phyloP scores from a whole-genome alignment of 768 basidiomycete species.

The Cubamyces lactineus region DNA sequence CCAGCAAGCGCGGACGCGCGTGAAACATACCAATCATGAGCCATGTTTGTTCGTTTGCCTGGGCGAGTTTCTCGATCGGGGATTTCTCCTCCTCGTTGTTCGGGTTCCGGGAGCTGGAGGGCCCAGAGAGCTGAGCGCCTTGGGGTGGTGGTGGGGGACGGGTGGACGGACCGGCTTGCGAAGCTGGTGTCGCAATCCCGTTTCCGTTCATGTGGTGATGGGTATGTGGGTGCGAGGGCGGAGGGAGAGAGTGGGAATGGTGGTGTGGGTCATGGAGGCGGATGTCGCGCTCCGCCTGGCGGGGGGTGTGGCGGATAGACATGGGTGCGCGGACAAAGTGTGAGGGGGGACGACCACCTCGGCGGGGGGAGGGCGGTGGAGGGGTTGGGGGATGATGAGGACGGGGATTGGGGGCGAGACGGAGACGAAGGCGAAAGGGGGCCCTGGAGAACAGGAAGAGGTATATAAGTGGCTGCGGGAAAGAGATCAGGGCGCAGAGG shows the following conservation, averaged over 20 bases:
- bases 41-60: slow-evolving; percentile 95
- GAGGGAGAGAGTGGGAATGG: slow-evolving; percentile 46
- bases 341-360: slow-evolving; percentile 30
- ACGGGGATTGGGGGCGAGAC: slow-evolving; percentile 34
- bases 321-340: slow-evolving; percentile 42
- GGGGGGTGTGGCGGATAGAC: slow-evolving; percentile 65
- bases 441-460: slow-evolving; percentile 19
- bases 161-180: slow-evolving; percentile 37
- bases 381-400: slow-evolving; percentile 46
- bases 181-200: slow-evolving; percentile 49
- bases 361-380: slow-evolving; percentile 28
- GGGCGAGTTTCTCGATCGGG: slow-evolving; percentile 74
- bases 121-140: slow-evolving; percentile 26
- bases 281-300: slow-evolving; percentile 61
- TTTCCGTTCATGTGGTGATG: slow-evolving; percentile 59
- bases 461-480: slow-evolving; percentile 30
- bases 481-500: slow-evolving; percentile 37
- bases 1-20: slow-evolving; percentile 3
- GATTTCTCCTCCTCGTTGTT: slow-evolving; percentile 39
- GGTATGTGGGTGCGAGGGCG: slow-evolving; percentile 40
- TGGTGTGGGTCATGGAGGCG: slow-evolving; percentile 64
- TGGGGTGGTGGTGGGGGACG: slow-evolving; percentile 39
- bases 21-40: slow-evolving; percentile 76
- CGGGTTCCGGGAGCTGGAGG: slow-evolving; percentile 43
- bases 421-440: slow-evolving; percentile 25